Evolutionary conservation across 495 filamentous ascomycete genomes (phyloP).

Genomic region (Evernia prunastri): DNA sequence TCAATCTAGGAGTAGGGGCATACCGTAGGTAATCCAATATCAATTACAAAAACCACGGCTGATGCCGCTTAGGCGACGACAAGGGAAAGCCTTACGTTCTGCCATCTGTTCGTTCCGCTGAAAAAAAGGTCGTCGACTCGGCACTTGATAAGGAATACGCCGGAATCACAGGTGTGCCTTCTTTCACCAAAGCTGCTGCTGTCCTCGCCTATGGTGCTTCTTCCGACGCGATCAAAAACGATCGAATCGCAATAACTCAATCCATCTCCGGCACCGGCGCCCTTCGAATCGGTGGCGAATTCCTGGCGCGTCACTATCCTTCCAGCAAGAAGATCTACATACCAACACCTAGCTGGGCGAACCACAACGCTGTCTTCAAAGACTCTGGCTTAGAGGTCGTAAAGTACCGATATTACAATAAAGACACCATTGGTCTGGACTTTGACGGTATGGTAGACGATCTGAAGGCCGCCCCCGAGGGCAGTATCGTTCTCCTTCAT

Average conservation of each 20-base stretch:
- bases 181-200: conserved; percentile 88
- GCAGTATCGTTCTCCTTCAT: conserved; percentile 86
- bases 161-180: conserved; percentile 88
- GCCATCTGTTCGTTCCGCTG: conserved; percentile 82
- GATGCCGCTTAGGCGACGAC: conserved; percentile 61
- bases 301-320: conserved; percentile 85
- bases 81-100: conserved; percentile 95
- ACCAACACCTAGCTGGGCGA: conserved; percentile 94
- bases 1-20: conserved; percentile 76
- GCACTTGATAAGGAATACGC: conserved; percentile 94
- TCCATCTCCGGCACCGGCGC: conserved; percentile 97
- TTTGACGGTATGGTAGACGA: conserved; percentile 90
- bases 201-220: conserved; percentile 81
- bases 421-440: conserved; percentile 95
- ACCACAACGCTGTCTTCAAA: conserved; percentile 93
- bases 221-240: conserved; percentile 65
- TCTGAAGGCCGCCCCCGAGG: conserved; percentile 80
- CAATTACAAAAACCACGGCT: neutral
- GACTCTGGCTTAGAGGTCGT: conserved; percentile 85
- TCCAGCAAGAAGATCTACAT: conserved; percentile 90
- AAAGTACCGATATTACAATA: conserved; percentile 98
- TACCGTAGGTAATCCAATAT: conserved; percentile 39
- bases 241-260: conserved; percentile 87
- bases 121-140: conserved; percentile 73
- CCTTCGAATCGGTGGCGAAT: conserved; percentile 87